Conservation (phyloP, 768 basidiomycete genomes). For the Termitomyces sp. region DNA sequence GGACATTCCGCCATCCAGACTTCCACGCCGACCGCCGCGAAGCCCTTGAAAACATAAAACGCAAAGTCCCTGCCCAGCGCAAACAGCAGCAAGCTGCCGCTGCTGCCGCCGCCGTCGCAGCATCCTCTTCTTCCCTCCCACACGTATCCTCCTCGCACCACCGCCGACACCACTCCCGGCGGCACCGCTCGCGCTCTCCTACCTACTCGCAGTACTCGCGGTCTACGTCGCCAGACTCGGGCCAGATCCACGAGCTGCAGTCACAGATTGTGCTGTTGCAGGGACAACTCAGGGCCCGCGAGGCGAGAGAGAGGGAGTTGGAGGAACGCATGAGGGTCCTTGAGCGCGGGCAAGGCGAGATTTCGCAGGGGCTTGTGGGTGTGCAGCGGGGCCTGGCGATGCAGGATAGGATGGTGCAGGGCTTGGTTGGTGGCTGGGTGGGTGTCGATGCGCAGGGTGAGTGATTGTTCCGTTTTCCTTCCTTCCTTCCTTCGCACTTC, state of each 20-base stretch:
- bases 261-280: conserved; percentile 20
- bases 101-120: conserved; percentile 1
- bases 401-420: conserved; percentile 79
- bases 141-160: conserved; percentile 9
- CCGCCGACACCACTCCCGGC: conserved; percentile 17
- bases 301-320: conserved; percentile 27
- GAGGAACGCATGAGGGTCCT: conserved; percentile 26
- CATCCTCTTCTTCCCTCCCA: conserved; percentile 13
- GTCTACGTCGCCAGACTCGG: conserved; percentile 2
- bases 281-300: conserved; percentile 24
- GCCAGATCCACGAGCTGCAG: conserved; percentile 9
- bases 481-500: conserved; percentile 1
- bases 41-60: conserved; percentile 54
- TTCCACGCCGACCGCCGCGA: conserved; percentile 51
- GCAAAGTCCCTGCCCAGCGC: conserved; percentile 51
- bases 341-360: conserved; percentile 33
- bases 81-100: conserved; percentile 31
- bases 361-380: conserved; percentile 30
- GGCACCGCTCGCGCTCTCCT: conserved; percentile 9
- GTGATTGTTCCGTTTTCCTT: conserved; percentile 7
- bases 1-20: conserved; percentile 57
- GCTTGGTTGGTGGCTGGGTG: conserved; percentile 55
- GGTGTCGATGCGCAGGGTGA: conserved; percentile 32
- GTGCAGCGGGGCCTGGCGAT: conserved; percentile 61
- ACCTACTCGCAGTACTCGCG: conserved; percentile 19